Conservation (phyloP, 2,329 filamentous ascomycete genomes). For the Trichoderma afroharzianum region DNA sequence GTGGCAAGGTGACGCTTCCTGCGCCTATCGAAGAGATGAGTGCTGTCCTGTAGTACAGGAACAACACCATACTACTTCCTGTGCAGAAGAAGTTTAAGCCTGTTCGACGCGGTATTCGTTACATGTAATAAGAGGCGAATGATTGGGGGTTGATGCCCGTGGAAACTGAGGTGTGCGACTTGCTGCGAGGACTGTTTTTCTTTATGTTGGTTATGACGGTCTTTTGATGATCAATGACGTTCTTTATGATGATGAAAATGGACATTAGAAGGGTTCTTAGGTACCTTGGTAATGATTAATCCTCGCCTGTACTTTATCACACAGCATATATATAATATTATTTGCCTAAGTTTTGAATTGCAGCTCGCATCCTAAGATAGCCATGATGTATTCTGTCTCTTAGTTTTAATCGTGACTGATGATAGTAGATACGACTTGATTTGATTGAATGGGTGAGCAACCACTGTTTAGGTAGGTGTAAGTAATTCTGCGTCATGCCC, state of each 20-base stretch:
- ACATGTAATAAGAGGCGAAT: not conserved
- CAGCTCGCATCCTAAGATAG: too few species aligned
- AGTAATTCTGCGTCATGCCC: not conserved
- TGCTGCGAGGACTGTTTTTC: not conserved
- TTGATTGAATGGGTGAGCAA: not conserved
- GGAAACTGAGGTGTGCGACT: not conserved
- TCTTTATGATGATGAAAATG: conserved; percentile 21
- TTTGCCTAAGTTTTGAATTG: not conserved
- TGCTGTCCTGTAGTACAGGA: conserved; percentile 25
- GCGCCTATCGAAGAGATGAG: conserved; percentile 27
- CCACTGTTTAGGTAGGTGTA: not conserved
- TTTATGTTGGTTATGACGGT: not conserved
- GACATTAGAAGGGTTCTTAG: not conserved
- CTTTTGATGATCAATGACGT: conserved; percentile 14
- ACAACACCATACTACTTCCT: not conserved
- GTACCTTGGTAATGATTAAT: not conserved
- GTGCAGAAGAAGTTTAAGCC: not conserved
- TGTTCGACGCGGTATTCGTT: not conserved
- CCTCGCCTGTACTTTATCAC: not conserved
- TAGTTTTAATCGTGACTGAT: not conserved
- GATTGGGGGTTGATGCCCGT: not conserved
- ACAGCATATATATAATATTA: conserved; percentile 2
- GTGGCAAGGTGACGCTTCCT: conserved; percentile 26
- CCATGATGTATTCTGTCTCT: too few species aligned
- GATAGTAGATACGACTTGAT: not conserved